Evolutionary conservation across 345 rosid genomes (phyloP), one percentile per base, ranked within the genome.

Genomic region (Rhodamnia rubescens): DNA sequence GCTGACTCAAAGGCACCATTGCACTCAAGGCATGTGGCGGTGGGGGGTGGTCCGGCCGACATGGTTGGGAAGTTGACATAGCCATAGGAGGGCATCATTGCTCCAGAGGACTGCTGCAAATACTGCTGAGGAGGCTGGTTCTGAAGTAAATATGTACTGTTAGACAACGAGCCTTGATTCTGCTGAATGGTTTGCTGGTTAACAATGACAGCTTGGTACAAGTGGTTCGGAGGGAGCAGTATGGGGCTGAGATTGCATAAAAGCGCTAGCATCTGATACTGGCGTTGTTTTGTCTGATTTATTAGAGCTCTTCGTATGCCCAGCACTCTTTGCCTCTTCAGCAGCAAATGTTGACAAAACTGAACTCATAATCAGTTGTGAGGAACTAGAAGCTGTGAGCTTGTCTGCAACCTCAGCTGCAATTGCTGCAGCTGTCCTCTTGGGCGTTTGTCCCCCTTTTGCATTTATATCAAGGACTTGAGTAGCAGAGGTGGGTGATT

Each of bases 381-480:
- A 96, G 54, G 98, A 96, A 89, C 92, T 93, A 4, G 99, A 97
- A 52, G 99, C 95, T 49, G 98, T 87, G 75, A 95, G 96, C 90
- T 92, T 93, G 89, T 95, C 99, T 53, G 98, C 98, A 87, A 97
- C 98, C 96, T 96, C 96, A 1, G 99, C 99, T 86, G 98, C 99
- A 87, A 97, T 92, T 82, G 94, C 92, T 74, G 99, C 98, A 85
- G 99, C 93, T 1, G 94, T 94, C 89, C 89, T 92, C 91, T 87
- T 93, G 40, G 93, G 90, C 24, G 94, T 86, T 87, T 94, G 93
- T 85, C 90, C 93, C 58, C 89, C 89, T 86, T 88, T 89, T 22
- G 87, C 64, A 61, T 91, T 59, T 80, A 86, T 49, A 88, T 94
- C 90, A 36, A 81, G 82, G 20, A 91, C 69, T 44, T 85, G 84